Percentiles rank a stretch among this genome's conserved stretches.
phyloP scores from a whole-genome alignment of 768 basidiomycete species.

The Gloeophyllum trabeum region DNA sequence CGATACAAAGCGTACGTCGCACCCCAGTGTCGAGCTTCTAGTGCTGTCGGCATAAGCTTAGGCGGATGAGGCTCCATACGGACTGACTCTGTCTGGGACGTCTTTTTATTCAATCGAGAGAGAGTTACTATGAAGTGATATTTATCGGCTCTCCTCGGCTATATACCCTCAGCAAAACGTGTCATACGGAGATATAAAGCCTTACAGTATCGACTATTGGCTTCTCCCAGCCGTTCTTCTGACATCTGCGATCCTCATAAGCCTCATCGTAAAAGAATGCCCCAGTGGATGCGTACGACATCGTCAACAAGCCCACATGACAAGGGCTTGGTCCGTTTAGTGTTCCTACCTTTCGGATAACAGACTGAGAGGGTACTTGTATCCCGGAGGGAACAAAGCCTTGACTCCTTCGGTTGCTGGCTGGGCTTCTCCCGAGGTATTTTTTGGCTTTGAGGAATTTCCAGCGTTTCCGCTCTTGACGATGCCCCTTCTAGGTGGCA shows the following conservation, averaged over 20 bases:
- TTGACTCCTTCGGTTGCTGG: conserved; percentile 26
- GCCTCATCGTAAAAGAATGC: too few species aligned
- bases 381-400: conserved; percentile 73
- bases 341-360: conserved; percentile 60
- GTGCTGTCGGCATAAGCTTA: conserved; percentile 48
- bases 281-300: neutral
- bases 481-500: conserved; percentile 68
- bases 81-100: conserved; percentile 54
- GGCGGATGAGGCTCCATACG: conserved; percentile 67
- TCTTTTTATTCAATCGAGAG: conserved; percentile 59
- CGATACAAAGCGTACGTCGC: conserved; percentile 83
- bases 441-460: conserved; percentile 55
- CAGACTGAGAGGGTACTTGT: conserved; percentile 71
- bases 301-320: conserved; percentile 1
- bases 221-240: conserved; percentile 85
- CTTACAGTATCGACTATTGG: conserved; percentile 68
- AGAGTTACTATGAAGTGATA: conserved; percentile 63
- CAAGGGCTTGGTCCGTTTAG: neutral
- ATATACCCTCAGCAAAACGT: conserved; percentile 7
- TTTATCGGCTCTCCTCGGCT: conserved; percentile 37
- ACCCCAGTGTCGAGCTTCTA: conserved; percentile 87
- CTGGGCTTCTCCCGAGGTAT: conserved; percentile 9
- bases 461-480: conserved; percentile 88
- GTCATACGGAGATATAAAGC: conserved; percentile 2
- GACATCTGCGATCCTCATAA: conserved; percentile 71